Conservation (phyloP, 2,329 filamentous ascomycete genomes). For the Arthroderma sp. region DNA sequence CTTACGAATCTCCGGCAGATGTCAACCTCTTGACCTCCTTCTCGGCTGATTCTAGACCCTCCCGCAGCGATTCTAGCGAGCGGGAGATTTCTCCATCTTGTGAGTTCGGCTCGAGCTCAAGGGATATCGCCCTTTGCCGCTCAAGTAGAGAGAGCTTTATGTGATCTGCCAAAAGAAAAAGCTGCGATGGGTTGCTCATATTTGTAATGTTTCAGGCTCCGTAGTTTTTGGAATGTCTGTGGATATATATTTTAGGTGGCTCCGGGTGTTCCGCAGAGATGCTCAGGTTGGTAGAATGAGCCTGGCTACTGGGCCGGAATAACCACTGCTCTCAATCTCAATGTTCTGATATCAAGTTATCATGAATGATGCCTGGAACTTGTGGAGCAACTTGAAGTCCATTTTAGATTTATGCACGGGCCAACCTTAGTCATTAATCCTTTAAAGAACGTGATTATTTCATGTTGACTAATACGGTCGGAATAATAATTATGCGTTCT, state of each 20-base stretch:
- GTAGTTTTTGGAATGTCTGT: background rate
- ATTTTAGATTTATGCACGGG: background rate
- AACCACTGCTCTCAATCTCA: background rate
- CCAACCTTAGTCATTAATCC: background rate
- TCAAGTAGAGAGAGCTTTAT: constrained; percentile 93
- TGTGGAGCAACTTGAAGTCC: background rate
- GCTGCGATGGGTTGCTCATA: constrained; percentile 53
- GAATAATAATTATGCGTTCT: background rate
- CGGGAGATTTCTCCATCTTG: constrained; percentile 83
- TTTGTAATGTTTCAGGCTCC: constrained; percentile 3
- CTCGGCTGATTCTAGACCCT: constrained; percentile 62
- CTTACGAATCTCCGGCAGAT: constrained; percentile 50
- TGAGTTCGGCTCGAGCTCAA: constrained; percentile 64
- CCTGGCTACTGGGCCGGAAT: background rate
- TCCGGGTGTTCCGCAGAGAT: background rate
- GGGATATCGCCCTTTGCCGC: constrained; percentile 69
- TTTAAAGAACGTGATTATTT: background rate
- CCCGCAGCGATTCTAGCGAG: constrained; percentile 73
- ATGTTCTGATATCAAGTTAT: background rate
- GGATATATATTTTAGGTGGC: background rate
- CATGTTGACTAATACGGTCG: background rate
- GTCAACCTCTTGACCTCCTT: constrained; percentile 52
- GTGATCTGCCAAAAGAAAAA: constrained; percentile 88
- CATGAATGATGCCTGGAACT: background rate
- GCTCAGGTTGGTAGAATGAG: background rate